Conservation (phyloP, 2,329 filamentous ascomycete species). For the Botrytis fabae region DNA sequence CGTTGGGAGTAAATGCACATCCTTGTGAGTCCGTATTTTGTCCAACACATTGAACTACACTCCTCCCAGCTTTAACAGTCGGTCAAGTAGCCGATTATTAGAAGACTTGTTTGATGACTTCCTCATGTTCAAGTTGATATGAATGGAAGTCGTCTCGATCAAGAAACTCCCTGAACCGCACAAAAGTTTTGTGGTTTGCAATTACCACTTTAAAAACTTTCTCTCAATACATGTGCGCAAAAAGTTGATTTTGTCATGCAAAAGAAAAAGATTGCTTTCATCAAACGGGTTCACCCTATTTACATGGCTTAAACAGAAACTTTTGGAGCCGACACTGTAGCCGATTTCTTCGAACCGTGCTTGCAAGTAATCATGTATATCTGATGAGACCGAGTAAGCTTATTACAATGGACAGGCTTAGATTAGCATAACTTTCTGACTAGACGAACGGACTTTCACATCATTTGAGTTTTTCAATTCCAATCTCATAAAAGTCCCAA, state of each 20-base stretch:
- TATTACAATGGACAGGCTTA: neutral
- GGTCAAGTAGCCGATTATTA: neutral
- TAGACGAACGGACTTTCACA: neutral
- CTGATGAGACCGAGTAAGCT: neutral
- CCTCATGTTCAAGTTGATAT: neutral
- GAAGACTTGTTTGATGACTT: neutral
- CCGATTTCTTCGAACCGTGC: neutral
- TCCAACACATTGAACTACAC: neutral
- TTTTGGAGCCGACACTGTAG: neutral
- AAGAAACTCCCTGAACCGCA: neutral
- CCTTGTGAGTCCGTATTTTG: neutral
- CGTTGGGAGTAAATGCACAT: neutral
- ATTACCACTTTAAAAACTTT: neutral
- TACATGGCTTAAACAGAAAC: too few species aligned
- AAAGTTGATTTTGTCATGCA: neutral
- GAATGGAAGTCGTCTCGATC: neutral
- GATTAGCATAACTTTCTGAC: neutral
- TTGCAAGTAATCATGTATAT: neutral
- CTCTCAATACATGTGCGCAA: neutral
- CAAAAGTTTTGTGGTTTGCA: neutral
- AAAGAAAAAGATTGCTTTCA: too few species aligned
- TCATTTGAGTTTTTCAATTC: neutral
- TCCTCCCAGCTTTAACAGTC: neutral
- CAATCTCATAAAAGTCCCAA: neutral
- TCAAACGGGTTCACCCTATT: neutral